Evolutionary conservation across 2,329 filamentous ascomycete species (phyloP), one percentile per base, ranked within the genome.

Genomic region (Talaromyces sp.): DNA sequence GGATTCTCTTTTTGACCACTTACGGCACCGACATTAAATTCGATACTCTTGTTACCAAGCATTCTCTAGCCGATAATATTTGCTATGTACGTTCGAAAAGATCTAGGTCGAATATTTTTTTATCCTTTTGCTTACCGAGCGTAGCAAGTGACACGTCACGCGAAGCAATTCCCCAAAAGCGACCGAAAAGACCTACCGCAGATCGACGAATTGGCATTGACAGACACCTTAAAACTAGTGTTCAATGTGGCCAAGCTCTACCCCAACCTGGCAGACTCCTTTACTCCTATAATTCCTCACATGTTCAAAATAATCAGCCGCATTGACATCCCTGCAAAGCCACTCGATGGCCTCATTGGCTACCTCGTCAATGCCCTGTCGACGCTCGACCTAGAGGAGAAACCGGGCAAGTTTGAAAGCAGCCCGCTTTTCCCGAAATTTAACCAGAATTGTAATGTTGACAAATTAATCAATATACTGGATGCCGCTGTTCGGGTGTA

Each of bases 191-290:
- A 73, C 24, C 66, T 74, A 35, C 66, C 72, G 3, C 69, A 72
- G 59, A 72, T 92, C 82, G 86, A 89, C 64, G 86, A 89, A 61
- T 86, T 93, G 85, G 91, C 92, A 0, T 80, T 97, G 41, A 82
- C 81, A 9, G 93, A 97, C 73, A 93, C 89, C 0, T 78, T 94
- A 55, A 97, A 96, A 70, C 81, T 97, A 46, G 77, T 96, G 56
- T 97, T 95, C 80, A 97, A 97, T 73, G 81, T 96, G 57, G 89
- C 89, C 1, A 87, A 92, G 67, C 86, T 87, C 68, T 88, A 88
- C 68, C 85, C 86, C 3, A 81, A 87, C 48, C 80, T 88, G 27
- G 75, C 78, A 4, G 72, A 79, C 0, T 75, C 80, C 0, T 95
- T 97, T 69, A 85, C 85, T 1, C 77, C 83, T 24, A 85, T 88